Percentiles rank a stretch among this genome's conserved stretches.
Evolutionary conservation across 2,329 filamentous ascomycete species (phyloP).

Genomic region (Sporothrix sp.): DNA sequence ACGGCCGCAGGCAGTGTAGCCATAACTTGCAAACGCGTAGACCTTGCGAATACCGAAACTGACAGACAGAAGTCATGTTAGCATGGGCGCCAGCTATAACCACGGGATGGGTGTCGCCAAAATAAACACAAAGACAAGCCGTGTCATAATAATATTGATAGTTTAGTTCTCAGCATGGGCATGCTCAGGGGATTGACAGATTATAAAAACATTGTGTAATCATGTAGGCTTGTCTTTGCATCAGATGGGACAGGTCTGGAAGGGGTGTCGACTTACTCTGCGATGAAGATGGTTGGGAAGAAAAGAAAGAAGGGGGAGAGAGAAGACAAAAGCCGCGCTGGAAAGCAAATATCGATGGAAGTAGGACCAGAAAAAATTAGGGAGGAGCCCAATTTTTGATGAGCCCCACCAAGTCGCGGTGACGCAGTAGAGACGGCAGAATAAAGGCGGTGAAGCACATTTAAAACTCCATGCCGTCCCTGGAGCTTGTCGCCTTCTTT

Average conservation of each 20-base stretch:
- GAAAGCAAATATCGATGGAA: background rate
- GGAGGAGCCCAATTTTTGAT: slow-evolving; percentile 8
- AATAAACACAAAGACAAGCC: slow-evolving; percentile 24
- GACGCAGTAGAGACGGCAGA: slow-evolving; percentile 4
- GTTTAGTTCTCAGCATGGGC: slow-evolving; percentile 30
- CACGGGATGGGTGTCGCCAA: background rate
- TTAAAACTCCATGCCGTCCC: slow-evolving; percentile 65
- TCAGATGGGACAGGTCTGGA: background rate
- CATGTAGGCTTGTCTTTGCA: slow-evolving; percentile 27
- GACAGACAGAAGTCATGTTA: background rate
- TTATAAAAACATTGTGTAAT: slow-evolving; percentile 40
- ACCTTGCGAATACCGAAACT: no score
- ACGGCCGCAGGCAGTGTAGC: background rate
- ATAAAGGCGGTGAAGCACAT: slow-evolving; percentile 15
- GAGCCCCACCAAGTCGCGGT: background rate
- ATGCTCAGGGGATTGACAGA: slow-evolving; percentile 52
- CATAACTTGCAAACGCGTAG: background rate
- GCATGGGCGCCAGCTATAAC: background rate
- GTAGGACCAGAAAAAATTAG: no score
- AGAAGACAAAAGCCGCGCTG: slow-evolving; percentile 10
- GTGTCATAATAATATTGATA: slow-evolving; percentile 16
- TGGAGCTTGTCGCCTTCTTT: slow-evolving; percentile 38
- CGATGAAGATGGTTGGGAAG: background rate
- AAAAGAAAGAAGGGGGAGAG: slow-evolving; percentile 3
- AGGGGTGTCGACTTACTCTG: slow-evolving; percentile 10